Evolutionary conservation across 75 land plant species (phyloP).

Genomic region (Selaginella moellendorffii): DNA sequence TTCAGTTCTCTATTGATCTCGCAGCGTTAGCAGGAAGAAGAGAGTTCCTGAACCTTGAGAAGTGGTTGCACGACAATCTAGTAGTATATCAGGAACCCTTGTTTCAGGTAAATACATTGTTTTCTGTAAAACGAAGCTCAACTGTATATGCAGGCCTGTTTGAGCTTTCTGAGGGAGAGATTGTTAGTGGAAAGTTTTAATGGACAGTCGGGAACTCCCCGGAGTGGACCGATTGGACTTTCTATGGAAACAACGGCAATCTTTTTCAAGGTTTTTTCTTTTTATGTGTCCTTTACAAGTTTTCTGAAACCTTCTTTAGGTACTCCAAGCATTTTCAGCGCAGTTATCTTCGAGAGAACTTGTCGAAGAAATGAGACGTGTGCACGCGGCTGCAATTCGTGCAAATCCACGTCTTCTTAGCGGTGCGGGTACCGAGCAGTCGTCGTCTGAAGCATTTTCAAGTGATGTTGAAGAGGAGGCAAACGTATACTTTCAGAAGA

Average conservation of each 20-base stretch:
- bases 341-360: conserved; percentile 36
- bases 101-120: conserved; percentile 71
- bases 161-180: conserved; percentile 53
- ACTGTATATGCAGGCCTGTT: conserved; percentile 70
- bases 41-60: conserved; percentile 56
- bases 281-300: too few species aligned
- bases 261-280: conserved; percentile 72
- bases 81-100: conserved; percentile 43
- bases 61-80: conserved; percentile 62
- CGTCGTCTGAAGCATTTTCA: conserved; percentile 33
- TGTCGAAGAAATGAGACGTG: conserved; percentile 45
- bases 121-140: too few species aligned
- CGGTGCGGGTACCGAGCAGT: conserved; percentile 34
- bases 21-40: conserved; percentile 56
- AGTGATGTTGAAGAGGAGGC: conserved; percentile 78
- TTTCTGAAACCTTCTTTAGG: too few species aligned
- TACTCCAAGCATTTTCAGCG: conserved; percentile 41
- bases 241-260: conserved; percentile 35
- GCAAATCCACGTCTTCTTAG: conserved; percentile 31
- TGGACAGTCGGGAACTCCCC: conserved; percentile 19
- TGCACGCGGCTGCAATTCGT: conserved; percentile 23
- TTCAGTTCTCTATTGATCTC: conserved; percentile 40
- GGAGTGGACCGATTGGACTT: conserved; percentile 20
- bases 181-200: conserved; percentile 23
- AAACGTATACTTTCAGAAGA: conserved; percentile 71